Conservation (phyloP, 2,329 filamentous ascomycete species). For the Teratosphaeria destructans region DNA sequence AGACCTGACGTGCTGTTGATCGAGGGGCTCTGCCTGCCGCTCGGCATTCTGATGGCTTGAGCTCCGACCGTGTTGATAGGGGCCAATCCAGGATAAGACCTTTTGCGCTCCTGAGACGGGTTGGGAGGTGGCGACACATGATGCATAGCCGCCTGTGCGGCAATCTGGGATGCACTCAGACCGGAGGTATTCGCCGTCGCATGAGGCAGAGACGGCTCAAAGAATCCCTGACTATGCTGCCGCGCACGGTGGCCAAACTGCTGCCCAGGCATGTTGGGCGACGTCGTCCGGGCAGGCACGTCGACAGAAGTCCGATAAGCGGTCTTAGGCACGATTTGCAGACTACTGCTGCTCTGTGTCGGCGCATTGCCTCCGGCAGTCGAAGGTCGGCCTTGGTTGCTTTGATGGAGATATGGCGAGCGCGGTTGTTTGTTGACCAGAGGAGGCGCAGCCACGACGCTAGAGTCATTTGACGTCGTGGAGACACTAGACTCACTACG, state of each 20-base stretch:
- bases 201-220: slow-evolving; percentile 59
- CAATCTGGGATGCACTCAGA: slow-evolving; percentile 62
- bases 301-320: slow-evolving; percentile 25
- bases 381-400: slow-evolving; percentile 18
- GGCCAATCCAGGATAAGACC: slow-evolving; percentile 63
- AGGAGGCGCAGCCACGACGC: slow-evolving; percentile 19
- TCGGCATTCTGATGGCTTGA: slow-evolving; percentile 13
- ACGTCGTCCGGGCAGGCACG: slow-evolving; percentile 17
- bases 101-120: slow-evolving; percentile 42
- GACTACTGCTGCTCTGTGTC: slow-evolving; percentile 20
- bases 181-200: slow-evolving; percentile 23
- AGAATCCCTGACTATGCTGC: slow-evolving; percentile 65
- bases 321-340: slow-evolving; percentile 27
- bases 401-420: slow-evolving; percentile 28
- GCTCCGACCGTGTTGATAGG: slow-evolving; percentile 29
- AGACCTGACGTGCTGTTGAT: slow-evolving; percentile 12
- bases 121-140: slow-evolving; percentile 20
- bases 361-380: slow-evolving; percentile 23
- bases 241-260: slow-evolving; percentile 47
- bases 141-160: slow-evolving; percentile 67
- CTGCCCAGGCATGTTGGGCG: slow-evolving; percentile 19
- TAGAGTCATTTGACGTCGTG: slow-evolving; percentile 29
- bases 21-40: slow-evolving; percentile 21
- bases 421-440: slow-evolving; percentile 15
- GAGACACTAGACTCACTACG: slow-evolving; percentile 26